phyloP scores from a whole-genome alignment of 2,329 filamentous ascomycete species.

The Alternaria novae-zelandiae region DNA sequence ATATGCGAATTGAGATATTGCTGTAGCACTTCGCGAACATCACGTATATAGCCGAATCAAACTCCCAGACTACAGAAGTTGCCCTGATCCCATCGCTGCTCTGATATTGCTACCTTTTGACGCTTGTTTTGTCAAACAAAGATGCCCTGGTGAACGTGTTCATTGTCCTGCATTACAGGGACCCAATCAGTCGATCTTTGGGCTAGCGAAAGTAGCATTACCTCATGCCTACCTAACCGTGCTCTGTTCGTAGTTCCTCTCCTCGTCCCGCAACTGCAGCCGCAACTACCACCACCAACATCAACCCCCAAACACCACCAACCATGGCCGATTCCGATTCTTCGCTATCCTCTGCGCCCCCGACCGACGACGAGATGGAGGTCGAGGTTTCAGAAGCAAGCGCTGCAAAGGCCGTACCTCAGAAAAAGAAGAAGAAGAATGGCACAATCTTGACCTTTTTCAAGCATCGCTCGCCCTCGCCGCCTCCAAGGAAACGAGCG shows the following conservation, averaged over 20 bases:
- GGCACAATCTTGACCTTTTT: slow-evolving; percentile 46
- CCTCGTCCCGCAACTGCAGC: slow-evolving; percentile 21
- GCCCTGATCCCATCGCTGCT: not conserved
- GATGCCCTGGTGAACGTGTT: not conserved
- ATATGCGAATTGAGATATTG: not conserved
- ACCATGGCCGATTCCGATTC: slow-evolving; percentile 64
- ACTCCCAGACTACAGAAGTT: not conserved
- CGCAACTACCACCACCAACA: slow-evolving; percentile 30
- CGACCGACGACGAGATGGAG: slow-evolving; percentile 63
- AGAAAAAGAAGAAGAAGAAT: slow-evolving; percentile 44
- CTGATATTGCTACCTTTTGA: not conserved
- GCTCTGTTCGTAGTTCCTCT: slow-evolving; percentile 33
- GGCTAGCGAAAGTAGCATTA: slow-evolving; percentile 45
- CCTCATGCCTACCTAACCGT: slow-evolving; percentile 45
- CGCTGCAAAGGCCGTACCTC: slow-evolving; percentile 29
- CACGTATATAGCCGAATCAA: slow-evolving; percentile 1
- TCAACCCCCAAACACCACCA: slow-evolving; percentile 29
- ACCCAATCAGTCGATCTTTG: slow-evolving; percentile 24
- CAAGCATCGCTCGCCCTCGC: slow-evolving; percentile 50
- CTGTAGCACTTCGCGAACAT: not conserved
- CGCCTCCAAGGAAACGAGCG: slow-evolving; percentile 73
- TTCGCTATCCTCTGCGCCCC: slow-evolving; percentile 63
- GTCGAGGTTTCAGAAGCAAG: slow-evolving; percentile 32
- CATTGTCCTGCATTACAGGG: slow-evolving; percentile 14
- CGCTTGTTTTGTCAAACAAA: not conserved